phyloP scores from a whole-genome alignment of 2,329 filamentous ascomycete species.

The Colletotrichum cordylinicola region DNA sequence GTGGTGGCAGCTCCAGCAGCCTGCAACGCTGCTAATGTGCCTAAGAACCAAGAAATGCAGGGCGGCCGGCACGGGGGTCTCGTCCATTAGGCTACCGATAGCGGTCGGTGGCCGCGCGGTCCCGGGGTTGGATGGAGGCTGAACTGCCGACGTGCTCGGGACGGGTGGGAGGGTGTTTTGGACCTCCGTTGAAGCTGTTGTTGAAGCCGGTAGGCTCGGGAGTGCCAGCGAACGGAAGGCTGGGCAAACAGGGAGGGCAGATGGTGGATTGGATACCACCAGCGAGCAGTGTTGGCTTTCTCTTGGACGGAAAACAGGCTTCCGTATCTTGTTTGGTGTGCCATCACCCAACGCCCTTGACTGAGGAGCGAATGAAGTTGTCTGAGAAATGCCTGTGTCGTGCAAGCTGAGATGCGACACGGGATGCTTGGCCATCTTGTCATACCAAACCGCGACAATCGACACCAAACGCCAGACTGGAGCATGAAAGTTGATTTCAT shows the following conservation, averaged over 20 bases:
- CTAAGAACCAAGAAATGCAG: neutral
- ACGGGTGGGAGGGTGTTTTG: neutral
- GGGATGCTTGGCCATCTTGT: neutral
- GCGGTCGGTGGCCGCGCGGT: constrained; percentile 8
- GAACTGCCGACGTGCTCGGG: neutral
- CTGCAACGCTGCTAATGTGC: neutral
- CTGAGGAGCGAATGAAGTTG: neutral
- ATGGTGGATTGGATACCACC: neutral
- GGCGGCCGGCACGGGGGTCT: neutral
- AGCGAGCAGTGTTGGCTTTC: neutral
- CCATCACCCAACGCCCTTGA: neutral
- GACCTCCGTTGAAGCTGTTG: neutral
- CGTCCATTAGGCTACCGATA: neutral
- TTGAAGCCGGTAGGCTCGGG: neutral
- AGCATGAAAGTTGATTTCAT: neutral
- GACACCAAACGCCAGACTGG: neutral
- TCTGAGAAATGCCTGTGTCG: neutral
- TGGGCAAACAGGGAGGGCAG: neutral
- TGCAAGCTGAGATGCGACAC: neutral
- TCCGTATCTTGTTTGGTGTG: neutral
- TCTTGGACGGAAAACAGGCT: neutral
- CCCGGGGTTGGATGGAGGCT: neutral
- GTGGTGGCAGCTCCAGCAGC: neutral
- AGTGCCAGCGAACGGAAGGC: neutral
- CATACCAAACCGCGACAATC: neutral